These are phyloP conservation scores for Phlegmacium glaucopus DNA, from an alignment of 768 basidiomycete species.

Conservation along the genomic window DNA sequence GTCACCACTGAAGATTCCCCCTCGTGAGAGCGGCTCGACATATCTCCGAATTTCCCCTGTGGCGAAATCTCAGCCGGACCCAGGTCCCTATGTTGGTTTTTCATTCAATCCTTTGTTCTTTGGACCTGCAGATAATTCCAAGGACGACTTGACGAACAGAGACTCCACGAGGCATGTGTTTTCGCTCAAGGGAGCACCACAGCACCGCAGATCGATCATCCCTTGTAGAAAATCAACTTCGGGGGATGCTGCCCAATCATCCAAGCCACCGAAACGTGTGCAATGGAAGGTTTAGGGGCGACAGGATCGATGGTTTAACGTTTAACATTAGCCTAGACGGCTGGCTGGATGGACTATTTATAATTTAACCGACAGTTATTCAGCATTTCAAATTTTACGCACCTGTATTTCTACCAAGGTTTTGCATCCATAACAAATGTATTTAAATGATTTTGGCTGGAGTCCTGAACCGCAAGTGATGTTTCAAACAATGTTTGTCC, in stretches of 20 bases:
- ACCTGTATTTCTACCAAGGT: slow-evolving; percentile 16
- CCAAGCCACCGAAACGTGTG: slow-evolving; percentile 7
- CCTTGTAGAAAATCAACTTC: background rate
- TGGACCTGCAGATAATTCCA: slow-evolving; percentile 16
- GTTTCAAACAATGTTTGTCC: too few species aligned
- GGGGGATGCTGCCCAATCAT: background rate
- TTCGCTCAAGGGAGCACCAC: slow-evolving; percentile 2
- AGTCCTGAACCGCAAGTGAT: too few species aligned
- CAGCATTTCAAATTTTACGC: slow-evolving; percentile 5
- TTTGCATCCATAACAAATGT: slow-evolving; percentile 10
- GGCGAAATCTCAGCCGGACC: slow-evolving; percentile 19
- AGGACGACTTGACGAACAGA: slow-evolving; percentile 5
- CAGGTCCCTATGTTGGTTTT: slow-evolving; percentile 29
- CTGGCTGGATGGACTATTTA: background rate
- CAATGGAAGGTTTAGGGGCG: slow-evolving; percentile 14
- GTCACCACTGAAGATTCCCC: slow-evolving; percentile 13
- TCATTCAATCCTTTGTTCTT: slow-evolving; percentile 38
- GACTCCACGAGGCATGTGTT: slow-evolving; percentile 1
- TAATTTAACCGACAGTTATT: slow-evolving; percentile 6
- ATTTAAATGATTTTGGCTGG: background rate
- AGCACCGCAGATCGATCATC: background rate
- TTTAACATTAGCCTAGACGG: background rate
- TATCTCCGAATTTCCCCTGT: slow-evolving; percentile 12
- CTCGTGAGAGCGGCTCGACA: slow-evolving; percentile 10
- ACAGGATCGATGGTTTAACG: background rate